Percentiles rank a stretch among this genome's conserved stretches.
Conservation (phyloP, 352 stramenopile genomes). For the Globisporangium apiculatum region DNA sequence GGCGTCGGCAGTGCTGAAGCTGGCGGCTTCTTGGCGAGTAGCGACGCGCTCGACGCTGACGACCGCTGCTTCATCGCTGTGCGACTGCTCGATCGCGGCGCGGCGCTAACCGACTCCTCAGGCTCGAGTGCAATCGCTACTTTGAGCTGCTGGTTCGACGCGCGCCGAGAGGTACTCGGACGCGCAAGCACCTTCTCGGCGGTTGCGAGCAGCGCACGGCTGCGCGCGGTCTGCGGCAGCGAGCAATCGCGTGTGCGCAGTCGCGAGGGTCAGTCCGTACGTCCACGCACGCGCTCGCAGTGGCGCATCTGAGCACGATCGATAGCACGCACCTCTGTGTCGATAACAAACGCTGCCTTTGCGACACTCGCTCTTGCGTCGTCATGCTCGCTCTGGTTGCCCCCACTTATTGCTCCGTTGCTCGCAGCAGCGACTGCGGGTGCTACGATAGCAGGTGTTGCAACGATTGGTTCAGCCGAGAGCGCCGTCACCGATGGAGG, state of each 20-base stretch:
- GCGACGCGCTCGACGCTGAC: slow-evolving; percentile 1
- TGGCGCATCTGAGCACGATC: too few relatives aligned
- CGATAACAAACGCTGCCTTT: neutral
- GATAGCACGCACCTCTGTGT: neutral
- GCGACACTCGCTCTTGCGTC: neutral
- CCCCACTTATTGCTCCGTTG: neutral
- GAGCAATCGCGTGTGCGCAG: neutral
- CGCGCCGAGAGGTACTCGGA: slow-evolving; percentile 14
- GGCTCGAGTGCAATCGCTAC: neutral
- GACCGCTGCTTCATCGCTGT: slow-evolving; percentile 15
- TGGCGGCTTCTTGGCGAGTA: slow-evolving; percentile 10
- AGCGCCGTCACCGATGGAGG: neutral
- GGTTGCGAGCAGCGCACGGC: slow-evolving; percentile 11
- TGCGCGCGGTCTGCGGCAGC: slow-evolving; percentile 3
- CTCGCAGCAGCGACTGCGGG: too few relatives aligned
- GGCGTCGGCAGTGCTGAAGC: neutral
- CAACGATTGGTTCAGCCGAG: slow-evolving; percentile 6
- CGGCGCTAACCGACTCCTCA: slow-evolving; percentile 4
- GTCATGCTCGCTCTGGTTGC: slow-evolving; percentile 22
- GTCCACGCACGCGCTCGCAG: neutral
- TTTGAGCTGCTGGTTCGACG: slow-evolving; percentile 6
- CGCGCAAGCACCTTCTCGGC: slow-evolving; percentile 14
- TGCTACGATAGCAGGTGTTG: neutral
- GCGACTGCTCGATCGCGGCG: slow-evolving; percentile 10
- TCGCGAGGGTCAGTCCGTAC: neutral